Evolutionary conservation across 2,329 filamentous ascomycete species (phyloP), one percentile per base, ranked within the genome.

Genomic region (Neonectria coccinea): DNA sequence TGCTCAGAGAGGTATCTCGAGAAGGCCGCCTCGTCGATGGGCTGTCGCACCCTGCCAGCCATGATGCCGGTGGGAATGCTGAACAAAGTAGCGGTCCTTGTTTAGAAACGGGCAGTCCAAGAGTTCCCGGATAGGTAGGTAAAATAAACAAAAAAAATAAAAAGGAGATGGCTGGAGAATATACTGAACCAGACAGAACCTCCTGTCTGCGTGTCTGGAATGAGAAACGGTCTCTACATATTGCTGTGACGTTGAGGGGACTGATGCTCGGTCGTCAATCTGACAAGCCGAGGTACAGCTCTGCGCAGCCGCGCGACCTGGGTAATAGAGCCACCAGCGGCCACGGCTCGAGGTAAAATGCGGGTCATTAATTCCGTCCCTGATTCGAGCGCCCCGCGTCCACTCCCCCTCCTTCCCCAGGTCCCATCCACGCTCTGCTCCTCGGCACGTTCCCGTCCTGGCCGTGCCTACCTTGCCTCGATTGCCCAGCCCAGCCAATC

Each of bases 41-140:
- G 92, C 78, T 99, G 96, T 78, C 96, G 90, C 63, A 99, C 90
- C 68, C 86, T 85, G 73, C 95, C 95, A 57, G 96, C 95, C 95
- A 97, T 91, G 57, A 61, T 75, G 66, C 59, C 5, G 25, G 25
- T 25, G 25, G 25, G 29, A 14, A 42, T 22, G 18, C 20, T 42
- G 50, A 39, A 56, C 25, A 25, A 18, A 31, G 48, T 22, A 25
- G 11, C 14, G 20, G 22, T 44, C 31, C 4, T 14, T 25, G 25
- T 25, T 25, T 25, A 6, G 25, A 31, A 31, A 42, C 10, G 25
- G 44, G 9, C 41, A 29, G 22, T 48, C 39, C 20, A 12, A 41
- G 9, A 10, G 22, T 44, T n/a, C n/a, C 41, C 6, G 14, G 41
- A n/a, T 12, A 33, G 14, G 25, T 12, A 10, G n/a, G n/a, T n/a